A percentile compares a stretch with the other conserved stretches of the same genome.
phyloP scores from a whole-genome alignment of 2,329 filamentous ascomycete species.

The Parascedosporium putredinis region DNA sequence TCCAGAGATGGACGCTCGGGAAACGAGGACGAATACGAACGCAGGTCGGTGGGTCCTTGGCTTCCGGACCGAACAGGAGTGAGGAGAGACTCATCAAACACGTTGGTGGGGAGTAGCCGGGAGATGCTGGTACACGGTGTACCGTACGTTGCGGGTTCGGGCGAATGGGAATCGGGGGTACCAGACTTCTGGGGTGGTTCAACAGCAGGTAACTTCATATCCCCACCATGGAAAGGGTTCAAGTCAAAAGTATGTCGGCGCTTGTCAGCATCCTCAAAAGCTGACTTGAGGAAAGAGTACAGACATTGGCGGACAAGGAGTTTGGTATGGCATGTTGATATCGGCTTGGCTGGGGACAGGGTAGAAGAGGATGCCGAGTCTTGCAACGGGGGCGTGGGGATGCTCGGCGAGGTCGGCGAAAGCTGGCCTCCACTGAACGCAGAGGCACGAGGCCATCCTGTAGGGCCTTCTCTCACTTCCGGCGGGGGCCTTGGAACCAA shows the following conservation, averaged over 20 bases:
- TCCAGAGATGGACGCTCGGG: slow-evolving; percentile 25
- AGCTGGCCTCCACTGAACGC: slow-evolving; percentile 45
- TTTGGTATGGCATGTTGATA: slow-evolving; percentile 25
- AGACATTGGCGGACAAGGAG: slow-evolving; percentile 23
- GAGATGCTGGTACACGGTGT: neutral
- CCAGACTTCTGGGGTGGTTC: neutral
- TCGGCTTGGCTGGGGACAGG: slow-evolving; percentile 10
- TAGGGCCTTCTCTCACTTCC: slow-evolving; percentile 58
- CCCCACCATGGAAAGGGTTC: neutral
- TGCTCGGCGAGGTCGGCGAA: neutral
- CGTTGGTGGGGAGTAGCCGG: neutral
- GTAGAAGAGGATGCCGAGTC: neutral
- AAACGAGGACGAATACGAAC: slow-evolving; percentile 36
- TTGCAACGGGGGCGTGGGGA: neutral
- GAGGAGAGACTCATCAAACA: neutral
- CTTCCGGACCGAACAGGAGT: neutral
- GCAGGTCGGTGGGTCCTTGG: neutral
- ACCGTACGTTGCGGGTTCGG: neutral
- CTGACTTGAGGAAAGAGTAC: slow-evolving; percentile 12
- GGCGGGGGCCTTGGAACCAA: slow-evolving; percentile 27
- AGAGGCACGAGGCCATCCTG: slow-evolving; percentile 65
- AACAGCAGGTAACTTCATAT: neutral
- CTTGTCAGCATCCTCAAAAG: neutral
- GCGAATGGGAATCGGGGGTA: neutral
- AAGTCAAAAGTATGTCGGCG: neutral